Base-by-base conservation (phyloP, 768 basidiomycete genomes). In the Phylloporus arenicola region DNA sequence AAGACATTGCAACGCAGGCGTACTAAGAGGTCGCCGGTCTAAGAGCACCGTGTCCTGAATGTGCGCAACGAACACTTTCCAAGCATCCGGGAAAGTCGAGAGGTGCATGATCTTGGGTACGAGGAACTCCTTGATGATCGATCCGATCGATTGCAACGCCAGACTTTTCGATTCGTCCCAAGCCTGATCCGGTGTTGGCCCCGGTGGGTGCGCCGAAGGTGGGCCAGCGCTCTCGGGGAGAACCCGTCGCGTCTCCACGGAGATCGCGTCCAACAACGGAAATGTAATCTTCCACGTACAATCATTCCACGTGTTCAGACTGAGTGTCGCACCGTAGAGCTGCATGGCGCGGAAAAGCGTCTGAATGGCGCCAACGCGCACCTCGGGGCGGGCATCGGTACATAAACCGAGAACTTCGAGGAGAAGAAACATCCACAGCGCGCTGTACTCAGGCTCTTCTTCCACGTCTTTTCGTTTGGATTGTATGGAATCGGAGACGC, bases 401-500 rank as follows among this genome's bases (percentile, higher is more conserved):
- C 90, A 92, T 2, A 97, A 73, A 1, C 84, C 83, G 4, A 94
- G 76, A 3, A 97, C 80, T 65, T 93, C 89, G 6, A 83, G 72
- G 3, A 98, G 72, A 6, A 97, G 78, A 68, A 84, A 87, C 82
- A 96, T 90, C 95, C 95, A 99, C n/a, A 97, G 69, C 2, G 82
- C 80, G 60, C 84, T 90, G 60, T 91, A 92, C 57, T 84, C 81
- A 0, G 82, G 69, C 45, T 77, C 84, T 55, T 82, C 79, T 50
- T 81, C 79, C 16, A 60, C 68, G 39, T 76, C 77, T 57, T 84
- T 84, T 19, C 89, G 79, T 62, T 90, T 88, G 7, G 85, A 80
- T 61, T 95, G 92, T 31, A 98, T 90, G 1, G 91, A 88, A 63
- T 99, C 95, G 0, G 94, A 96, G 0, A 99, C 89, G 53, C 89